Evolutionary conservation across 345 rosid genomes (phyloP).

Genomic region (Murraya koenigii): DNA sequence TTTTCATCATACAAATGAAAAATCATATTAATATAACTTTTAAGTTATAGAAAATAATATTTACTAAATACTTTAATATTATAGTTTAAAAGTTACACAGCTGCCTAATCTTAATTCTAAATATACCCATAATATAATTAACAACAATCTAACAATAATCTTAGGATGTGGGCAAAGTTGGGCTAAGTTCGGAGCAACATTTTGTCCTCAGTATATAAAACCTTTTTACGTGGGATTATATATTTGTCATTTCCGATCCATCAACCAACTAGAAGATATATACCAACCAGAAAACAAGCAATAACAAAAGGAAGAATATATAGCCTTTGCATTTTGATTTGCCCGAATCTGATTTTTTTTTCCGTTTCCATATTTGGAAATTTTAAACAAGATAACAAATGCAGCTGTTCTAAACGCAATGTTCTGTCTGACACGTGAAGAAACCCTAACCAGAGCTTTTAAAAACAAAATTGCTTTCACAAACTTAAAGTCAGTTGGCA

Average conservation of each 20-base stretch:
- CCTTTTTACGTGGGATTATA: too few relatives aligned
- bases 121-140: too few relatives aligned
- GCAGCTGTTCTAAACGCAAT: not conserved
- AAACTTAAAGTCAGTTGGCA: not conserved
- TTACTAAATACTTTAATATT: too few relatives aligned
- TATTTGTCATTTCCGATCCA: not conserved
- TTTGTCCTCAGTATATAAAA: too few relatives aligned
- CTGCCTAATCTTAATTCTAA: too few relatives aligned
- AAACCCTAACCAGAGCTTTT: slow-evolving; percentile 1
- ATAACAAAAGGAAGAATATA: not conserved
- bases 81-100: too few relatives aligned
- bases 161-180: not conserved
- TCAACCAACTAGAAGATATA: not conserved
- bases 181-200: too few relatives aligned
- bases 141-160: too few relatives aligned
- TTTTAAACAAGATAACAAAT: not conserved
- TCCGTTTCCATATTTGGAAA: slow-evolving; percentile 18
- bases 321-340: slow-evolving; percentile 8
- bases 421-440: slow-evolving; percentile 28
- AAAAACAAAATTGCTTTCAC: not conserved
- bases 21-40: too few relatives aligned
- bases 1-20: too few relatives aligned
- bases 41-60: too few relatives aligned
- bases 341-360: slow-evolving; percentile 2
- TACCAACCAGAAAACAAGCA: not conserved